These are phyloP conservation scores for Sanghuangporus baumii DNA, from an alignment of 1,284 basidiomycete genomes.

Conservation along the genomic window DNA sequence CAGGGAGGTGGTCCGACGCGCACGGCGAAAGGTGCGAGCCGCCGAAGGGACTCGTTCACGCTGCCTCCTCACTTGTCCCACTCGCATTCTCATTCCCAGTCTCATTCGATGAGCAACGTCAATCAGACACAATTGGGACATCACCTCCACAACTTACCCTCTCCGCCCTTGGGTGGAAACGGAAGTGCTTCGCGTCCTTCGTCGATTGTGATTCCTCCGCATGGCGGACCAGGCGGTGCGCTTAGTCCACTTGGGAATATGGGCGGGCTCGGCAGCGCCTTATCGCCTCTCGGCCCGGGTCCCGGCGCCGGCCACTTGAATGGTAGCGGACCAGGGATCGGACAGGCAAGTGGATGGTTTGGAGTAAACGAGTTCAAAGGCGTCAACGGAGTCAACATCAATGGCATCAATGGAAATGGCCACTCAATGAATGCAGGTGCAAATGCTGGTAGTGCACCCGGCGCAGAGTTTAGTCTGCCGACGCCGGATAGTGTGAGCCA, in stretches of 20 bases:
- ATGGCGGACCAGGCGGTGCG: conserved; percentile 5
- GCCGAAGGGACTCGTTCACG: conserved; percentile 26
- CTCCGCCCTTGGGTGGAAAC: conserved; percentile 1
- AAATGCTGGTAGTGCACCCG: background rate
- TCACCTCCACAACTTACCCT: conserved; percentile 1
- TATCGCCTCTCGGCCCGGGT: conserved; percentile 6
- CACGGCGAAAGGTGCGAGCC: conserved; percentile 32
- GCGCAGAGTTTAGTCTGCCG: conserved; percentile 31
- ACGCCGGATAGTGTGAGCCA: conserved; percentile 33
- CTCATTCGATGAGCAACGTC: background rate
- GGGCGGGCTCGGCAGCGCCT: conserved; percentile 8
- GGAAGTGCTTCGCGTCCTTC: conserved; percentile 13
- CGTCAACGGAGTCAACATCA: conserved; percentile 1
- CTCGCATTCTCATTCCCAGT: conserved; percentile 7
- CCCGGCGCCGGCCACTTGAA: background rate
- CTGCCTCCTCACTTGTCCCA: conserved; percentile 12
- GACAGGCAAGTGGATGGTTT: conserved; percentile 9
- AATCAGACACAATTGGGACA: background rate
- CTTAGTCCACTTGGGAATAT: conserved; percentile 10
- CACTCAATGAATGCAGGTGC: conserved; percentile 3
- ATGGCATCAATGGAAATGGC: conserved; percentile 3
- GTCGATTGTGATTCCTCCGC: conserved; percentile 21
- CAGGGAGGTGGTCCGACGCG: conserved; percentile 41
- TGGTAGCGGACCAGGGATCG: background rate
- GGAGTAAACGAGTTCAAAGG: background rate